A percentile compares a stretch with the other conserved stretches of the same genome.
Conservation (phyloP, 83 land plant genomes). For the Diphasiastrum complanatum region DNA sequence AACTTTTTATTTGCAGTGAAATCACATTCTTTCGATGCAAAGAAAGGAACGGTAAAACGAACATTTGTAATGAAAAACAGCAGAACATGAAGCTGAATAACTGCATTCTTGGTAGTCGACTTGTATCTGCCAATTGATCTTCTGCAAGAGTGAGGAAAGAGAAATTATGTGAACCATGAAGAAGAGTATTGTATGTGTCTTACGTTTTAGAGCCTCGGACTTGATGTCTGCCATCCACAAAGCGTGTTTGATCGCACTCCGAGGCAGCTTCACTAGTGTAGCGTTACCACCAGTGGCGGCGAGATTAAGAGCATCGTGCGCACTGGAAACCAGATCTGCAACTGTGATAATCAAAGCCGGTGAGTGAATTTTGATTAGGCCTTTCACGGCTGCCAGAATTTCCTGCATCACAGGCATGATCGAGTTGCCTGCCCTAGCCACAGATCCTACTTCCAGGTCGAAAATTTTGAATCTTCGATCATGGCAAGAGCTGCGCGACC, state of each 20-base stretch:
- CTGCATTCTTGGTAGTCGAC: too few species aligned
- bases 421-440: constrained; percentile 41
- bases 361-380: constrained; percentile 70
- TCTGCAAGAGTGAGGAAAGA: too few species aligned
- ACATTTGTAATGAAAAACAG: too few species aligned
- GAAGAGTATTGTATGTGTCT: constrained; percentile 12
- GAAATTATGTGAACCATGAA: neutral
- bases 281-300: constrained; percentile 45
- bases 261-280: constrained; percentile 55
- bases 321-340: constrained; percentile 42
- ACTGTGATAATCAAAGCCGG: constrained; percentile 73
- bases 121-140: too few species aligned
- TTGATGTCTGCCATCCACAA: constrained; percentile 91
- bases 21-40: too few species aligned
- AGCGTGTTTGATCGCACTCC: constrained; percentile 51
- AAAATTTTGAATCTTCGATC: constrained; percentile 94
- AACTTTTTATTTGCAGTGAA: too few species aligned
- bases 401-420: constrained; percentile 60
- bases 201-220: constrained; percentile 71
- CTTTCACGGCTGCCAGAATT: constrained; percentile 66
- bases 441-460: constrained; percentile 61
- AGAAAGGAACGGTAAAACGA: too few species aligned
- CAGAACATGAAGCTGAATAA: too few species aligned
- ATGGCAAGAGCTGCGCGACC: constrained; percentile 67
- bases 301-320: constrained; percentile 64